Percentiles rank a stretch among this genome's conserved stretches.
Conservation (phyloP, 345 rosid species). For the Erucastrum elatum region DNA sequence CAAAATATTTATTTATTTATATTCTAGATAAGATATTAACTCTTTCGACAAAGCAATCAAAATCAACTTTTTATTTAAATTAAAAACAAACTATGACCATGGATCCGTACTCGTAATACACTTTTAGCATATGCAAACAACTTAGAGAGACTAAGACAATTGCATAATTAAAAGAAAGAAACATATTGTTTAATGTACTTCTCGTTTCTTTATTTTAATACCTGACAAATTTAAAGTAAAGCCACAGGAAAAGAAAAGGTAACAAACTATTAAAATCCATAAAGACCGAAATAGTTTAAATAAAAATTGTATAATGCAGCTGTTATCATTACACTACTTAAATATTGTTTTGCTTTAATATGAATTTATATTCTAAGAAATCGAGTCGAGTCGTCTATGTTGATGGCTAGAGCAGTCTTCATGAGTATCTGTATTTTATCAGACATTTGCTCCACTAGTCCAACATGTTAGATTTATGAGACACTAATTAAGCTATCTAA, state of each 20-base stretch:
- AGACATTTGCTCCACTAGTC: conserved; percentile 1
- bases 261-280: conserved; percentile 28
- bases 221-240: conserved; percentile 29
- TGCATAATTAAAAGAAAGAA: conserved; percentile 6
- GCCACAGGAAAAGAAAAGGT: conserved; percentile 33
- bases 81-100: conserved; percentile 14
- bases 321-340: conserved; percentile 39
- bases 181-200: conserved; percentile 24
- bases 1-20: conserved; percentile 8
- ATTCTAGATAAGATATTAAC: conserved; percentile 35
- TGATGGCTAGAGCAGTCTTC: conserved; percentile 21
- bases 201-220: conserved; percentile 11
- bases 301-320: conserved; percentile 33
- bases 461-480: conserved; percentile 8
- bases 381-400: neutral
- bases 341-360: conserved; percentile 17
- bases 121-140: conserved; percentile 43
- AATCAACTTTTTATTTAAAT: conserved; percentile 27
- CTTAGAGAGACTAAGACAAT: conserved; percentile 27
- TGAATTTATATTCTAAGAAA: neutral
- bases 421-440: conserved; percentile 20
- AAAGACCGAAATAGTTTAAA: conserved; percentile 36
- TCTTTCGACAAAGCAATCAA: conserved; percentile 39
- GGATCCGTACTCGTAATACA: conserved; percentile 35
- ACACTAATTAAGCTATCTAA: neutral